These are phyloP conservation scores for Crotalaria pallida DNA, from an alignment of 306 rosid genomes.

Conservation along the genomic window DNA sequence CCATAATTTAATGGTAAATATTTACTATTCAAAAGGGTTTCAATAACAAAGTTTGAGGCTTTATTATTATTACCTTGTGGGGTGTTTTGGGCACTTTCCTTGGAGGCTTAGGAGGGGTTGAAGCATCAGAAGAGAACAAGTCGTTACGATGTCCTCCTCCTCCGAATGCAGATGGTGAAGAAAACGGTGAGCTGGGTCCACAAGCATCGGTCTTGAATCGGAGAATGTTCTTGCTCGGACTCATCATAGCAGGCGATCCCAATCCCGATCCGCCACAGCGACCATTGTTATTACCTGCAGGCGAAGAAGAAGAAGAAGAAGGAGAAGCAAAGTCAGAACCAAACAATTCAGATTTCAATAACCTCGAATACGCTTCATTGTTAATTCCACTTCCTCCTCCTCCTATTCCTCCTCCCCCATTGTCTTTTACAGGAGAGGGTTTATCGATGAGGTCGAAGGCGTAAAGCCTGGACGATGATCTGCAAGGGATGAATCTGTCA, in stretches of 20 bases:
- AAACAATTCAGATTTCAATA: slow-evolving; percentile 78
- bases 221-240: slow-evolving; percentile 90
- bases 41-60: too few relatives aligned
- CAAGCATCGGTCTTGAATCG: slow-evolving; percentile 77
- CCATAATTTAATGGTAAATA: too few relatives aligned
- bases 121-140: slow-evolving; percentile 46
- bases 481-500: slow-evolving; percentile 94
- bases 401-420: slow-evolving; percentile 31
- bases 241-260: slow-evolving; percentile 46
- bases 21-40: too few relatives aligned
- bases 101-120: slow-evolving; percentile 93
- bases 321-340: slow-evolving; percentile 86
- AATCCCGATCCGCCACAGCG: slow-evolving; percentile 33
- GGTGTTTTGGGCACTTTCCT: slow-evolving; percentile 97
- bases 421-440: slow-evolving; percentile 75
- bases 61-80: slow-evolving; percentile 85
- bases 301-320: slow-evolving; percentile 39
- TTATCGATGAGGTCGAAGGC: slow-evolving; percentile 76
- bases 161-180: slow-evolving; percentile 68
- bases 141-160: slow-evolving; percentile 43
- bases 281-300: slow-evolving; percentile 42
- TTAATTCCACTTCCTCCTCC: slow-evolving; percentile 55
- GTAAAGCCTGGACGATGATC: slow-evolving; percentile 91
- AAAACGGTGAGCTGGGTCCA: slow-evolving; percentile 72
- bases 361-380: slow-evolving; percentile 59